A percentile compares a stretch with the other conserved stretches of the same genome.
These are phyloP conservation scores for Iberis pinnata DNA, from an alignment of 345 rosid genomes.

Conservation along the genomic window DNA sequence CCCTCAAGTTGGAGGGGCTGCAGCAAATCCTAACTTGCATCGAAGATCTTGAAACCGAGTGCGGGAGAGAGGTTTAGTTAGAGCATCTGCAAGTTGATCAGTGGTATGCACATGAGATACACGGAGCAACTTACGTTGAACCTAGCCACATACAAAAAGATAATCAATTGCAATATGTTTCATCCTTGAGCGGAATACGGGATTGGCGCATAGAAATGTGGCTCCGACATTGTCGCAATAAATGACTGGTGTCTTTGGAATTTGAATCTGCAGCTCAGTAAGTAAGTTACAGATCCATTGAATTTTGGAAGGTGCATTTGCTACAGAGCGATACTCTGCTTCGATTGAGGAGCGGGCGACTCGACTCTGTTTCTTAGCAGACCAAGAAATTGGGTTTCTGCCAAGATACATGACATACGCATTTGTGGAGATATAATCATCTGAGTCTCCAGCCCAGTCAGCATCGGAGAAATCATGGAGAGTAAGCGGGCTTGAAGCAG, in stretches of 20 bases:
- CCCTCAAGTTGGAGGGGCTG: too few species aligned
- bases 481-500: too few species aligned
- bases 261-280: background rate
- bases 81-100: too few species aligned
- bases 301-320: background rate
- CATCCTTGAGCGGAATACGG: background rate
- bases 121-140: background rate
- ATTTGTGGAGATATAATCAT: background rate
- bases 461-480: too few species aligned
- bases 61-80: too few species aligned
- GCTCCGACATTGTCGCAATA: background rate
- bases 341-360: background rate
- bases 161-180: background rate
- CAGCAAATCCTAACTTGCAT: too few species aligned
- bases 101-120: too few species aligned
- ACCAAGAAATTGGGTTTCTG: background rate
- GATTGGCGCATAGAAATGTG: background rate
- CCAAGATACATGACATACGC: background rate
- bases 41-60: too few species aligned
- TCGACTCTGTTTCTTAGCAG: background rate
- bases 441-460: too few species aligned
- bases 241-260: background rate
- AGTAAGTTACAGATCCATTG: background rate
- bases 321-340: background rate
- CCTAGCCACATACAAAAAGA: background rate